Evolutionary conservation across 345 rosid species (phyloP), one percentile per base, ranked within the genome.

Genomic region (Salix dunnii): DNA sequence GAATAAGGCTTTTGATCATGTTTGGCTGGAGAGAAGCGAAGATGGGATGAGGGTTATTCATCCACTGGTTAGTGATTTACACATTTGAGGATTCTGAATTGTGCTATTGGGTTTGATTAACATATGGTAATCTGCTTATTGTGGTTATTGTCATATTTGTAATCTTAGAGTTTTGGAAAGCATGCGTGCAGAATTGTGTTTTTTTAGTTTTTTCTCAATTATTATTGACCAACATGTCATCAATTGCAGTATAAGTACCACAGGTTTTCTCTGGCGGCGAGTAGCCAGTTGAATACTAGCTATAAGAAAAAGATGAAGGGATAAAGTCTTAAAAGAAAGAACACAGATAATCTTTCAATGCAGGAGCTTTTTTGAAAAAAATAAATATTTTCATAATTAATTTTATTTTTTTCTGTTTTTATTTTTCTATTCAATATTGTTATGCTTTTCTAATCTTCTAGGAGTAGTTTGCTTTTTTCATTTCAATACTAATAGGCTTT

Each of bases 21-120:
- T 91, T 76, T 91, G 91, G 96, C 68, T 95, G 88, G 84, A 87
- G 80, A 89, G 53, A 84, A 88, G 84, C 72, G 96, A 88, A n/a
- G 94, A 93, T n/a, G 89, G 83, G 49, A 78, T 71, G 74, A 81
- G 77, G 11, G 84, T 84, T 71, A 74, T 91, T 89, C 99, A 95
- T 85, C 97, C 97, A 18, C 81, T 92, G 91, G 97, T 92, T 81
- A 75, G 91, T 87, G 55, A 55, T 66, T 72, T 75, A 3, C 17
- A 13, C 31, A 16, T 33, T 8, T 12, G 33, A 14, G 27, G 13
- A 2, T 67, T 4, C 46, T 75, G 27, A 53, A 35, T 33, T 18
- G 5, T 55, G 28, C 43, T 63, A 58, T 8, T 23, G n/a, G 62
- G 23, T 58, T 76, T 58, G 42, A n/a, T 5, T 55, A 36, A 16